Percentiles rank a stretch among this genome's conserved stretches.
Evolutionary conservation across 2,329 filamentous ascomycete species (phyloP).

Genomic region (Torrubiella hemipterigena): DNA sequence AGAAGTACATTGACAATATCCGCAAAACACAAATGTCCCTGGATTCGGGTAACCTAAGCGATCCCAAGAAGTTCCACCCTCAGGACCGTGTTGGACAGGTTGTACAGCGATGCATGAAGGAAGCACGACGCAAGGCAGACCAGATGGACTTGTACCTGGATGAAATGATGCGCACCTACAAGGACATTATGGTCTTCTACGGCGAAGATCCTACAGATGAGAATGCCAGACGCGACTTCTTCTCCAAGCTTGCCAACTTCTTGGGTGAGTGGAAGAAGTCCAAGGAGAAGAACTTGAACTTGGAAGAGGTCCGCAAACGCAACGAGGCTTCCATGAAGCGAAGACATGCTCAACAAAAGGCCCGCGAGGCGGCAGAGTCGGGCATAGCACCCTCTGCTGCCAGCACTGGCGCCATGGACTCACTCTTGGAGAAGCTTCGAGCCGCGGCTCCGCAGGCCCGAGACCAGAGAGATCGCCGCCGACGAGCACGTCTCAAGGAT

Average conservation of each 20-base stretch:
- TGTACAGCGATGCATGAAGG: conserved; percentile 91
- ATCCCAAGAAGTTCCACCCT: conserved; percentile 95
- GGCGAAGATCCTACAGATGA: conserved; percentile 90
- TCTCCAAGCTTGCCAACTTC: conserved; percentile 83
- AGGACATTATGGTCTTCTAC: conserved; percentile 94
- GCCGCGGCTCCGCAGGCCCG: conserved; percentile 82
- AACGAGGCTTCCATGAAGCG: conserved; percentile 90
- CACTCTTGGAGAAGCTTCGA: conserved; percentile 83
- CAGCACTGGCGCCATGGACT: conserved; percentile 88
- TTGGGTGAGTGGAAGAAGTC: conserved; percentile 94
- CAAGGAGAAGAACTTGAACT: conserved; percentile 73
- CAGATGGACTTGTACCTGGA: conserved; percentile 90
- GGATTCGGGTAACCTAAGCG: conserved; percentile 86
- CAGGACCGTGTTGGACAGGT: conserved; percentile 89
- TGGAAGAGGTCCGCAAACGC: conserved; percentile 72
- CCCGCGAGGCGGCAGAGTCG: conserved; percentile 38
- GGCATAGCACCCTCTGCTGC: conserved; percentile 52
- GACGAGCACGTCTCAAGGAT: conserved; percentile 81
- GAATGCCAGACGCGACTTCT: conserved; percentile 89
- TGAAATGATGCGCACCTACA: conserved; percentile 81
- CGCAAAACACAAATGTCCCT: conserved; percentile 86
- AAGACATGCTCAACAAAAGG: conserved; percentile 63
- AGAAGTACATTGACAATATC: conserved; percentile 88
- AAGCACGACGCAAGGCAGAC: conserved; percentile 87
- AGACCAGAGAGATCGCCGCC: conserved; percentile 79